phyloP scores from a whole-genome alignment of 2,329 filamentous ascomycete genomes.

The Diaporthe amygdali region DNA sequence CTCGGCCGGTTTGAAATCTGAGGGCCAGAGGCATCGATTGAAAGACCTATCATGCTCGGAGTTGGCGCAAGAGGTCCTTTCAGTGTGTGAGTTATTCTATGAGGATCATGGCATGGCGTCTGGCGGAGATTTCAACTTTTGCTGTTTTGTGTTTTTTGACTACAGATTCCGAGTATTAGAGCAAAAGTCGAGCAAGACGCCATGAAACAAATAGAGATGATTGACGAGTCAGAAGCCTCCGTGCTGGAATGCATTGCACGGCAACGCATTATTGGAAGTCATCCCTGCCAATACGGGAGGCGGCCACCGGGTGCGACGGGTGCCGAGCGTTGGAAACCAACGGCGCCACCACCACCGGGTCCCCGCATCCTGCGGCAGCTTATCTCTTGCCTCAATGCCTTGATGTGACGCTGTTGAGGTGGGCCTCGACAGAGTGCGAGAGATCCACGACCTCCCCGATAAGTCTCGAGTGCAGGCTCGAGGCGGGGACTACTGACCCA shows the following conservation, averaged over 20 bases:
- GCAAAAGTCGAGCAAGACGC: background rate
- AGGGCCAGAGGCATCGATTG: background rate
- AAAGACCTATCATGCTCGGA: background rate
- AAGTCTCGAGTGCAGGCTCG: background rate
- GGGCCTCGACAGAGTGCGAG: background rate
- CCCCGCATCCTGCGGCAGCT: conserved; percentile 9
- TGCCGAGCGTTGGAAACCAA: background rate
- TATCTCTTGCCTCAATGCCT: background rate
- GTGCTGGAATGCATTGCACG: background rate
- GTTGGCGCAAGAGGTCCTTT: background rate
- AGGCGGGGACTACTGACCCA: background rate
- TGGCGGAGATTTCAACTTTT: background rate
- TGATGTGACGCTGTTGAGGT: background rate
- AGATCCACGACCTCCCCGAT: background rate
- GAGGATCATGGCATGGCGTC: conserved; percentile 25
- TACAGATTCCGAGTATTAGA: conserved; percentile 4
- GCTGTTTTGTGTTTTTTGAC: background rate
- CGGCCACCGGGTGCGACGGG: background rate
- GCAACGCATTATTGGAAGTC: background rate
- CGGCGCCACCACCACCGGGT: background rate
- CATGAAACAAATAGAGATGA: conserved; percentile 9
- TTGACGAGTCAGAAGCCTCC: background rate
- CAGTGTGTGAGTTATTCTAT: background rate
- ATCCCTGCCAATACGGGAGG: conserved; percentile 9
- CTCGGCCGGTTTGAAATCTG: background rate